Base-by-base conservation (phyloP, 805 yeast genomes). In the Candida anglica region DNA sequence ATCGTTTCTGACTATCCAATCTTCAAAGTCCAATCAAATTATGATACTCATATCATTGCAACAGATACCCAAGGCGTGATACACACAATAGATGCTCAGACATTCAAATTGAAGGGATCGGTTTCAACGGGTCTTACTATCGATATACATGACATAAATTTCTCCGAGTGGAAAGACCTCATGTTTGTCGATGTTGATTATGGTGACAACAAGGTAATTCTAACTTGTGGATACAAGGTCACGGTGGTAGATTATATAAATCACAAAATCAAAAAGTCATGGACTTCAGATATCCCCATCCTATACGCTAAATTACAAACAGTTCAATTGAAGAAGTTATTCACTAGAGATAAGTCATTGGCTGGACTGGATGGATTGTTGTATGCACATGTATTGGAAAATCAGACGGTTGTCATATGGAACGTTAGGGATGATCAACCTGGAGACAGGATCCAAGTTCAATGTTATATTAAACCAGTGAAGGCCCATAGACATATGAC, bases 331-430 rank as follows among this genome's bases (percentile, higher is more conserved):
- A n/a, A 19, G 6, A 40, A 35, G 28, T 23, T 32, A 4, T 21
- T 21, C 10, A 28, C 27, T 4, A 40, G 26, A 7, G 29, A 32
- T 3, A 29, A 30, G 10, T 14, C 13, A 19, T 20, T 62, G 6
- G 58, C 57, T 4, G 75, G 75, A 1, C 49, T 53, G n/a, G 73
- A 69, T 44, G 72, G 71, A 1, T 53, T 63, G 11, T 45, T 63
- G 18, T 59, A 48, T 36, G 69, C 60, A 3, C 48, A 69, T 26
- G 53, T 67, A 6, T 42, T 72, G 26, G 54, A 56, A 22, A 65
- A 66, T 21, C 70, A 69, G 13, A 49, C 58, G 10, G 69, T 73
- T 4, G 44, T 65, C 1, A 57, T 71, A 1, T 54, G 72, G 54
- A 66, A 73, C 38, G 53, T 71, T 2, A 52, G 81, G 34, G 57